phyloP scores from a whole-genome alignment of 2,329 filamentous ascomycete genomes.

The Piedraia hortae region DNA sequence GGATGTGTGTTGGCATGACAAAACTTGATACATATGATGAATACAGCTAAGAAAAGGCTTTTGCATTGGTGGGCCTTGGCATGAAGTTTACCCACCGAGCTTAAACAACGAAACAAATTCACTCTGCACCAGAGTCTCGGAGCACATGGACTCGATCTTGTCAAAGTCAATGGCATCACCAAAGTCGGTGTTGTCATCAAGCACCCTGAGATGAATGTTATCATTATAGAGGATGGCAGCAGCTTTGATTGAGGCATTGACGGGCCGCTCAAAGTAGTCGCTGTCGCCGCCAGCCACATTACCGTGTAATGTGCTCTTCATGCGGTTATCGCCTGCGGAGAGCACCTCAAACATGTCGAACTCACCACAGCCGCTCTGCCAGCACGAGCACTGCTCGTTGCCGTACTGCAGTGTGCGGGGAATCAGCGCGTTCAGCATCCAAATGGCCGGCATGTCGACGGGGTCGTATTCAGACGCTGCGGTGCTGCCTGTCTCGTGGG shows the following conservation, averaged over 20 bases:
- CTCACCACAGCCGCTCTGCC: constrained; percentile 42
- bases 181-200: constrained; percentile 16
- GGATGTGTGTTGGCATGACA: no score
- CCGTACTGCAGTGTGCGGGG: constrained; percentile 43
- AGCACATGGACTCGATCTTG: no score
- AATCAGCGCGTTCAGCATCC: constrained; percentile 49
- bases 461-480: constrained; percentile 14
- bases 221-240: constrained; percentile 32
- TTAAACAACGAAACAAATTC: no score
- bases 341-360: constrained; percentile 51
- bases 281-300: constrained; percentile 35
- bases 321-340: constrained; percentile 31
- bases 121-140: no score
- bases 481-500: constrained; percentile 25
- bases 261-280: constrained; percentile 44
- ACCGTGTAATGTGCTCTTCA: constrained; percentile 42
- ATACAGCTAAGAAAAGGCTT: no score
- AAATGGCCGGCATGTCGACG: constrained; percentile 43
- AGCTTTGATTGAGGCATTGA: constrained; percentile 29
- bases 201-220: constrained; percentile 28
- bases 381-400: constrained; percentile 38
- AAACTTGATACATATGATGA: no score
- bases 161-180: constrained; percentile 9
- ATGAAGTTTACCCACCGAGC: no score
- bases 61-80: no score